Evolutionary conservation across 441 rosid genomes (phyloP).

Genomic region (Pelargonium citronellum): DNA sequence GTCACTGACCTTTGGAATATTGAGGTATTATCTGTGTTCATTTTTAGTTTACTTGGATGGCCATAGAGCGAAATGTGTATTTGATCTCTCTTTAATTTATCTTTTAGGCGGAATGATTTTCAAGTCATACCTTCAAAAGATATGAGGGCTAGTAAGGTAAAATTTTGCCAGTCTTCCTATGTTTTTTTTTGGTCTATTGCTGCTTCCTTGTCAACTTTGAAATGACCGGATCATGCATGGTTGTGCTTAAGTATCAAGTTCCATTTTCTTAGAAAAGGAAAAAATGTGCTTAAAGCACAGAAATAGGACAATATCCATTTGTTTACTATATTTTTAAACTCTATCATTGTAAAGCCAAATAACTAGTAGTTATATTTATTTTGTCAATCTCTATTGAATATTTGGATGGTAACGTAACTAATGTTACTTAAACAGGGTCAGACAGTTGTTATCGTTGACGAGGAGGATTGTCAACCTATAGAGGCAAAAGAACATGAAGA

Average conservation of each 20-base stretch:
- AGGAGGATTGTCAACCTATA: slow-evolving; percentile 50
- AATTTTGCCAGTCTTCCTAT: slow-evolving; percentile 5
- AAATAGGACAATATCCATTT: not conserved
- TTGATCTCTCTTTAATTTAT: slow-evolving; percentile 13
- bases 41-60: slow-evolving; percentile 16
- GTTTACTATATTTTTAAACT: not conserved
- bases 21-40: slow-evolving; percentile 14
- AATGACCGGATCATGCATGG: not conserved
- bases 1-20: slow-evolving; percentile 15
- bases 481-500: slow-evolving; percentile 29
- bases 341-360: not conserved
- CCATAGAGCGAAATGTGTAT: slow-evolving; percentile 6
- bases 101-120: slow-evolving; percentile 39
- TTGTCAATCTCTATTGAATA: not conserved
- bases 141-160: slow-evolving; percentile 45
- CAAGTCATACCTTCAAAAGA: slow-evolving; percentile 27
- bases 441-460: slow-evolving; percentile 59
- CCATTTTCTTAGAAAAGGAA: not conserved
- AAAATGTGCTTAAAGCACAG: not conserved
- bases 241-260: slow-evolving; percentile 8
- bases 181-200: slow-evolving; percentile 7
- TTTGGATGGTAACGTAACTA: not conserved
- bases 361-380: not conserved
- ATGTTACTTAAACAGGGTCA: slow-evolving; percentile 23
- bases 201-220: slow-evolving; percentile 7